A percentile compares a stretch with the other conserved stretches of the same genome.
phyloP scores from a whole-genome alignment of 768 basidiomycete genomes.

The Obba rivulosa region DNA sequence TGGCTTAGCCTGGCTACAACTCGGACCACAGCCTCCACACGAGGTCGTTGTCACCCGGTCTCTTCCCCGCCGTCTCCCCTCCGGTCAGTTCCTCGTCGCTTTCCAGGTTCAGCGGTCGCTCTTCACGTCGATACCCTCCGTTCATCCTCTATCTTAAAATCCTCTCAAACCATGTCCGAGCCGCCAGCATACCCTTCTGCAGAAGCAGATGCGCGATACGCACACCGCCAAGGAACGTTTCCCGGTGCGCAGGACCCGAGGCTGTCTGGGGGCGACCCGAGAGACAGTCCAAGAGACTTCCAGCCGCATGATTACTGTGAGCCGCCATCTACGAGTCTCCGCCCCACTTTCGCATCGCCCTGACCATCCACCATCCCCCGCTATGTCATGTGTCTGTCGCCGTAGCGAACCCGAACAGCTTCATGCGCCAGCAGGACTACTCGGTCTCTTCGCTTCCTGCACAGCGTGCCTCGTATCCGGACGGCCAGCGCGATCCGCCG shows the following conservation, averaged over 20 bases:
- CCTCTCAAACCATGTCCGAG: slow-evolving; percentile 10
- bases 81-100: background rate
- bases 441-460: slow-evolving; percentile 44
- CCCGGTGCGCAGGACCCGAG: slow-evolving; percentile 8
- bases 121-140: background rate
- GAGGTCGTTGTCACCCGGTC: background rate
- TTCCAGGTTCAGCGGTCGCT: too few species aligned
- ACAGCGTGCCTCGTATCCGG: slow-evolving; percentile 25
- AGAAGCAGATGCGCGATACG: slow-evolving; percentile 5
- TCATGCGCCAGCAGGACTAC: slow-evolving; percentile 42
- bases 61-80: background rate
- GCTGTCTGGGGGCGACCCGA: background rate
- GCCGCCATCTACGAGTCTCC: background rate
- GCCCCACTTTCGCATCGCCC: background rate
- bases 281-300: too few species aligned
- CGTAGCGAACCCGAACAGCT: slow-evolving; percentile 7
- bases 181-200: slow-evolving; percentile 7
- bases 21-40: too few species aligned
- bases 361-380: background rate
- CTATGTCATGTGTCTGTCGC: background rate
- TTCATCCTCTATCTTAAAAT: background rate
- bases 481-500: slow-evolving; percentile 15
- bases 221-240: slow-evolving; percentile 11
- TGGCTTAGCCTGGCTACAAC: too few species aligned
- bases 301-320: slow-evolving; percentile 13